phyloP scores from a whole-genome alignment of 176 grass and related monocot species.

The Pontederia crassipes region DNA sequence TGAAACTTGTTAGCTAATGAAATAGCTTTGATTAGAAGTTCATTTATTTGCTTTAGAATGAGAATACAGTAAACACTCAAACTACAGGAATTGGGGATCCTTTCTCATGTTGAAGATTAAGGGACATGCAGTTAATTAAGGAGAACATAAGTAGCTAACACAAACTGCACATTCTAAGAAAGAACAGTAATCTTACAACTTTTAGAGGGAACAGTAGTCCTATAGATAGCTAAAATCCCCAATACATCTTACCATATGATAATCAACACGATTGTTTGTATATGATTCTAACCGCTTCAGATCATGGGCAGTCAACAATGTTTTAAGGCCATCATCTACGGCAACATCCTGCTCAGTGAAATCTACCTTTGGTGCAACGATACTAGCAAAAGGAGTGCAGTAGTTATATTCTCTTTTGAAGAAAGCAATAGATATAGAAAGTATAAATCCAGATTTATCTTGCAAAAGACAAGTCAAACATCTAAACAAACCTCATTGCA shows the following conservation, averaged over 20 bases:
- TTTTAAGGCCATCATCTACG: slow-evolving; percentile 24
- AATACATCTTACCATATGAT: slow-evolving; percentile 66
- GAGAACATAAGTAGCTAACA: too few relatives aligned
- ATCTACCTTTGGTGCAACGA: slow-evolving; percentile 74
- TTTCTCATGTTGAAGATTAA: too few relatives aligned
- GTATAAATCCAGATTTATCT: neutral
- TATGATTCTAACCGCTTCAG: slow-evolving; percentile 90
- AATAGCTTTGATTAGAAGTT: too few relatives aligned
- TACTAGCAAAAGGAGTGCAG: slow-evolving; percentile 28
- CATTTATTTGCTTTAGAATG: too few relatives aligned
- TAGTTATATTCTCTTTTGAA: too few relatives aligned
- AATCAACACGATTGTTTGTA: slow-evolving; percentile 87
- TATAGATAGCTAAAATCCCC: neutral
- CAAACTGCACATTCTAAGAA: too few relatives aligned
- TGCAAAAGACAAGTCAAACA: neutral
- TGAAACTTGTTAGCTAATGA: too few relatives aligned
- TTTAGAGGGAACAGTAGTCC: too few relatives aligned
- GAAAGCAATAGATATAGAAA: slow-evolving; percentile 17
- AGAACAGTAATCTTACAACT: too few relatives aligned
- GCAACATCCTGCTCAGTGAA: slow-evolving; percentile 42
- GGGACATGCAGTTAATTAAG: too few relatives aligned
- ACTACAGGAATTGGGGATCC: too few relatives aligned
- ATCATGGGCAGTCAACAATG: slow-evolving; percentile 66
- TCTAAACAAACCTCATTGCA: slow-evolving; percentile 63
- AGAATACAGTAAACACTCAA: too few relatives aligned